Base-by-base conservation (phyloP, 2,329 filamentous ascomycete genomes). In the Phaeosphaeria sp. region DNA sequence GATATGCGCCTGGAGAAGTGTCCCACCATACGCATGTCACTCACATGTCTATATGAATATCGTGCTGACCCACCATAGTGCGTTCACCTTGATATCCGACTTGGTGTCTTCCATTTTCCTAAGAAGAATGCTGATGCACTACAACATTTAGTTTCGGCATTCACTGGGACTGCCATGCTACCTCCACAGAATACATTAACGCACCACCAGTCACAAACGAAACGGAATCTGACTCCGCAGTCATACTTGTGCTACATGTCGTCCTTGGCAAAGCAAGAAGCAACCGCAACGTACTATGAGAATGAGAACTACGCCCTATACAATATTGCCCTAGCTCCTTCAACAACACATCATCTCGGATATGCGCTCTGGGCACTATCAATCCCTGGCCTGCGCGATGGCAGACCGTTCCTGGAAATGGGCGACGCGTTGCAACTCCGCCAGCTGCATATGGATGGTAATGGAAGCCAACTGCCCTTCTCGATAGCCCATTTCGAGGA, bases 401-500 rank as follows among this genome's bases (percentile, higher is more conserved):
- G 75, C 7, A 72, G 49, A 17, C 74, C 74, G 17, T 42, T 65
- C 3, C 43, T 77, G n/a, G 69, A 72, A 42, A 64, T 73, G 57
- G 74, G 73, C 6, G 73, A 77, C 24, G 50, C 54, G 1, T 33
- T 77, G n/a, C 66, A 72, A 24, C 58, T 76, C n/a, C 69, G 74
- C 2, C 72, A 73, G 24, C 53, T 75, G 11, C 63, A 55, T 30
- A 49, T 71, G 2, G 65, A 74, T 48, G 8, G 11, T 8, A 25
- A 21, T 42, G 64, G 63, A 11, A 57, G 65, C 17, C 50, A 63
- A 1, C 46, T 57, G 2, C 43, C 50, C 6, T 15, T 65, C 5
- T 49, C 66, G 1, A n/a, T 40, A n/a, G n/a, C n/a, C 8, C 51
- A 44, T 5, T 24, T 30, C 15, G 30, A 49, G 17, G 50, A 27